Base-by-base conservation (phyloP, 2,329 filamentous ascomycete genomes). In the Talaromyces atroroseus region DNA sequence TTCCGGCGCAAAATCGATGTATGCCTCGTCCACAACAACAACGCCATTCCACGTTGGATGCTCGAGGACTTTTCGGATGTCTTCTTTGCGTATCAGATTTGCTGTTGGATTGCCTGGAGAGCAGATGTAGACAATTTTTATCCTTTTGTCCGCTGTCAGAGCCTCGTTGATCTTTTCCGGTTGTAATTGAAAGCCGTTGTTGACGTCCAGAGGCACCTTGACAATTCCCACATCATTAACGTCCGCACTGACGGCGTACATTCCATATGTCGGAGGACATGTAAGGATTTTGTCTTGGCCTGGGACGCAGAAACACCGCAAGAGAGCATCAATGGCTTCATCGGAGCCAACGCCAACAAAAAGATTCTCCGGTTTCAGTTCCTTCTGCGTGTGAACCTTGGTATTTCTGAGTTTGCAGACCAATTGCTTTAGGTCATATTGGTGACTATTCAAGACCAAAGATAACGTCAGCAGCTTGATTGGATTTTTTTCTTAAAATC, bases 331-430 rank as follows among this genome's bases (percentile, higher is more conserved):
- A 69, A 99, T 96, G 61, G 90, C 92, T 80, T 99, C 94, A 72
- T 99, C 94, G 59, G 89, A 95, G 61, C 94, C 94, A 45, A 97
- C 92, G 59, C 94, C 94, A 50, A 96, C 89, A 71, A 97, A 97
- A 52, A 99, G 78, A 75, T 96, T 89, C 53, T 86, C 88, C 0
- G 92, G 88, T 12, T 81, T 84, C 56, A 99, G 81, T 36, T 79
- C 77, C 71, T 87, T 87, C 51, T 80, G 64, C 1, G 91, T 94
- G 80, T 95, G 90, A 60, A 80, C 78, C 77, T 92, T 85, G 51
- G 89, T 74, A 73, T 95, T 96, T 70, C 94, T 89, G 58, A 97
- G 81, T 59, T 84, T 77, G 80, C 92, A 97, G 58, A 99, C 85
- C 45, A 86, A 81, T 73, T 90, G 83, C 74, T 99, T 99, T 61